phyloP scores from a whole-genome alignment of 352 stramenopile genomes.

The Halophytophthora batemanensis region DNA sequence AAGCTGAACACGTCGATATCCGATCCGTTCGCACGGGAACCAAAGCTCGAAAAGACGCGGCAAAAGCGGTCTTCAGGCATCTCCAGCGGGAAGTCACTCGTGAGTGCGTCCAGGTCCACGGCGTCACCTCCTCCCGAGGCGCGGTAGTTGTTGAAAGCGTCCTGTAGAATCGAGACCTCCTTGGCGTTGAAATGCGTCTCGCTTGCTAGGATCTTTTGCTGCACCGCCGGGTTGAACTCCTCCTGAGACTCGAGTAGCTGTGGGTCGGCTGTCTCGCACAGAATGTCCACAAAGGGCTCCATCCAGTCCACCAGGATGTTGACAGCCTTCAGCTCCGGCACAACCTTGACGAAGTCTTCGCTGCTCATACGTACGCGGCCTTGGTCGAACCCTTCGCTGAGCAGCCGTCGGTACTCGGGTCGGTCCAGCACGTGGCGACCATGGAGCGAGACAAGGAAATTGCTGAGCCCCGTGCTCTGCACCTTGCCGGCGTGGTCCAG shows the following conservation, averaged over 20 bases:
- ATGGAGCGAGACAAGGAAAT: constrained; percentile 82
- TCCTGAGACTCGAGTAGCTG: constrained; percentile 83
- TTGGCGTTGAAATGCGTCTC: constrained; percentile 80
- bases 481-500: constrained; percentile 83
- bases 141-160: constrained; percentile 85
- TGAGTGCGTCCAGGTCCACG: constrained; percentile 77
- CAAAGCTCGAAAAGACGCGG: constrained; percentile 79
- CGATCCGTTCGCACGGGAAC: constrained; percentile 64
- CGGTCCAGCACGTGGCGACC: constrained; percentile 74
- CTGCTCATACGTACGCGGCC: constrained; percentile 68
- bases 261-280: constrained; percentile 78
- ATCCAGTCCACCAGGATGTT: constrained; percentile 81
- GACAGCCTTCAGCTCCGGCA: constrained; percentile 47
- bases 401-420: constrained; percentile 62
- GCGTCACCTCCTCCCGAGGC: constrained; percentile 57
- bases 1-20: constrained; percentile 89
- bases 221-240: constrained; percentile 85
- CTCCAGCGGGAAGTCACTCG: constrained; percentile 76
- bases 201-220: constrained; percentile 85
- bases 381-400: constrained; percentile 83
- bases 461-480: constrained; percentile 81
- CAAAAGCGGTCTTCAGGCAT: constrained; percentile 81
- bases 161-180: constrained; percentile 75
- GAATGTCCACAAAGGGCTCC: constrained; percentile 78
- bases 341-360: constrained; percentile 70